These are phyloP conservation scores for Candida frijolesensis DNA, from an alignment of 1,139 yeast species.

Conservation along the genomic window DNA sequence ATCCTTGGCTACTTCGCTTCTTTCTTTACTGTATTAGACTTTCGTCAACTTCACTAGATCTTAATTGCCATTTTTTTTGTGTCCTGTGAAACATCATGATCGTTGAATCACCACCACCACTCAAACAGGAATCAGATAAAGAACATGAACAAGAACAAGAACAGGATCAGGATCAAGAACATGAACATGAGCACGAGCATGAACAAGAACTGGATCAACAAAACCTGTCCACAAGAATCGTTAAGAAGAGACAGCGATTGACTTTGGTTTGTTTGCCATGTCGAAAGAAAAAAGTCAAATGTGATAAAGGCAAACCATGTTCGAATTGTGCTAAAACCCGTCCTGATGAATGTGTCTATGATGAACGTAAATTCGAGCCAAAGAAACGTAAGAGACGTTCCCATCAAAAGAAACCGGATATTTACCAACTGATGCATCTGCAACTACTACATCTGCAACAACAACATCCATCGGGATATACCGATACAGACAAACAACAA, in stretches of 20 bases:
- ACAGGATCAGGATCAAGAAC: not conserved
- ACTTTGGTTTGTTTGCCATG: slow-evolving; percentile 44
- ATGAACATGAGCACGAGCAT: too few species aligned
- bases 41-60: too few species aligned
- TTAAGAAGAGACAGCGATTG: slow-evolving; percentile 35
- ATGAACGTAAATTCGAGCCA: slow-evolving; percentile 11
- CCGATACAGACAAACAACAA: not conserved
- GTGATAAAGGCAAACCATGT: slow-evolving; percentile 45
- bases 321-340: slow-evolving; percentile 38
- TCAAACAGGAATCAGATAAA: not conserved
- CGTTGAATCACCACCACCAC: not conserved
- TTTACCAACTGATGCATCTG: not conserved
- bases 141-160: not conserved
- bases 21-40: too few species aligned
- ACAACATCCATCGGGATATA: not conserved
- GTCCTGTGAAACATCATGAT: too few species aligned
- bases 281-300: slow-evolving; percentile 42
- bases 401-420: not conserved
- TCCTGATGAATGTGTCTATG: slow-evolving; percentile 15
- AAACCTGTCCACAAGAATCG: not conserved
- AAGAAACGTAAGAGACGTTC: slow-evolving; percentile 2
- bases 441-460: not conserved
- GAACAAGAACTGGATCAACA: not conserved
- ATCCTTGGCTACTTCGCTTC: too few species aligned
- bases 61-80: too few species aligned